phyloP scores from a whole-genome alignment of 306 rosid species.

The Senna tora region DNA sequence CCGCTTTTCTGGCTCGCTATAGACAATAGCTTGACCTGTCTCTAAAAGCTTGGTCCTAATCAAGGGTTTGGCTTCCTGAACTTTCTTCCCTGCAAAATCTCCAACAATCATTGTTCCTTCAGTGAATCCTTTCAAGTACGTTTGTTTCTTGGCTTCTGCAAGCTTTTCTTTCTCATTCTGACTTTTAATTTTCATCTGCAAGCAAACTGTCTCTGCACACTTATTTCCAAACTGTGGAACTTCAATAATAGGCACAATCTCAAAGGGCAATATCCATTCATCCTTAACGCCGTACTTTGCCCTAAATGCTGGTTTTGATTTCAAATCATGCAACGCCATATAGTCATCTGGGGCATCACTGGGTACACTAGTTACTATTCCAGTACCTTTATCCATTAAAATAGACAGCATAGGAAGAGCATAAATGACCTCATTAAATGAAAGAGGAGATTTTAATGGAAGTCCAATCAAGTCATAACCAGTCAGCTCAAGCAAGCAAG shows the following conservation, averaged over 20 bases:
- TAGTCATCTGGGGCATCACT: conserved; percentile 97
- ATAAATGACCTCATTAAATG: conserved; percentile 71
- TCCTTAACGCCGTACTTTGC: conserved; percentile 81
- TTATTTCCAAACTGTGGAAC: conserved; percentile 79
- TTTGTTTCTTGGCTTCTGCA: conserved; percentile 90
- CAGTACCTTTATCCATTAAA: conserved; percentile 93
- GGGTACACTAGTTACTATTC: conserved; percentile 94
- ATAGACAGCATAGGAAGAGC: conserved; percentile 96
- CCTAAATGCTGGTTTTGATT: conserved; percentile 72
- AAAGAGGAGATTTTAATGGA: conserved; percentile 79
- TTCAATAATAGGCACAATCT: conserved; percentile 79
- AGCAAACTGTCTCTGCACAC: conserved; percentile 83
- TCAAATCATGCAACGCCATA: conserved; percentile 89
- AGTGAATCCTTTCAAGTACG: conserved; percentile 90
- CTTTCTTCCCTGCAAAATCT: conserved; percentile 68
- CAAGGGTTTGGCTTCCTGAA: conserved; percentile 87
- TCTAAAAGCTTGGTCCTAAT: conserved; percentile 77
- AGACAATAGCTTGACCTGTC: conserved; percentile 72
- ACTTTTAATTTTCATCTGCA: conserved; percentile 79
- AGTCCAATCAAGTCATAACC: conserved; percentile 94
- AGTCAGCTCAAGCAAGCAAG: conserved; percentile 72
- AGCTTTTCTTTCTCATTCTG: conserved; percentile 96
- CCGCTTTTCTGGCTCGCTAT: conserved; percentile 90
- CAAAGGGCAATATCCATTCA: conserved; percentile 90
- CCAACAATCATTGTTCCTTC: conserved; percentile 87